Evolutionary conservation across 495 filamentous ascomycete genomes (phyloP).

Genomic region (Xylona heveae): DNA sequence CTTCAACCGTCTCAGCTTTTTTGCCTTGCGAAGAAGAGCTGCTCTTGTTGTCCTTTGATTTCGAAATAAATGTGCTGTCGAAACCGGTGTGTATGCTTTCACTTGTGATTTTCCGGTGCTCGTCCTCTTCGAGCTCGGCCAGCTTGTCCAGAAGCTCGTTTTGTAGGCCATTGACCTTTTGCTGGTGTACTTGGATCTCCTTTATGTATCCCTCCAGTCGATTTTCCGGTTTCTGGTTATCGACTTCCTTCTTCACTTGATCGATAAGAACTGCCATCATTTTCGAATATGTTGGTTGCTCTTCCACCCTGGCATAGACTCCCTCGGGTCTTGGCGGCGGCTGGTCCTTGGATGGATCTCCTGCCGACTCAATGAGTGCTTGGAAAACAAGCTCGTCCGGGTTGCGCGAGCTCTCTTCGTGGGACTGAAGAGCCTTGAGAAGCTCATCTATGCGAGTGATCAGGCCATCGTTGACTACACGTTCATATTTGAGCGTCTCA

Average conservation of each 20-base stretch:
- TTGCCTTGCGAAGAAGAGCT: constrained; percentile 13
- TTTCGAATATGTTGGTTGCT: constrained; percentile 71
- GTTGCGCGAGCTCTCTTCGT: constrained; percentile 36
- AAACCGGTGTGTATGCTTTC: constrained; percentile 86
- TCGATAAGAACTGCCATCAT: constrained; percentile 90
- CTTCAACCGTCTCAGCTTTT: constrained; percentile 38
- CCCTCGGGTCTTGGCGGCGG: constrained; percentile 52
- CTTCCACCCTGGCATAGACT: constrained; percentile 49
- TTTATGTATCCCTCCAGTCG: constrained; percentile 49
- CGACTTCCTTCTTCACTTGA: constrained; percentile 79
- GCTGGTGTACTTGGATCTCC: constrained; percentile 52
- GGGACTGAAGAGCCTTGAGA: constrained; percentile 42
- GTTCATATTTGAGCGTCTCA: constrained; percentile 78
- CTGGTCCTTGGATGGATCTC: constrained; percentile 49
- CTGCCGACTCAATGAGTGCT: constrained; percentile 57
- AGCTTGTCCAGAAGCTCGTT: constrained; percentile 49
- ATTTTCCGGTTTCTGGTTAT: constrained; percentile 39
- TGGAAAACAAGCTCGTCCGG: constrained; percentile 73
- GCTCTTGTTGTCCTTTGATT: constrained; percentile 24
- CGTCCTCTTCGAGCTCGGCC: constrained; percentile 67
- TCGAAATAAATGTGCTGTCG: constrained; percentile 56
- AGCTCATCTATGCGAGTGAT: constrained; percentile 64
- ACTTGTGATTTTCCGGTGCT: constrained; percentile 79
- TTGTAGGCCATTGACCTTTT: constrained; percentile 60
- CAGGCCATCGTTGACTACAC: constrained; percentile 77